Evolutionary conservation across 345 rosid genomes (phyloP).

Genomic region (Moricandia moricandioides): DNA sequence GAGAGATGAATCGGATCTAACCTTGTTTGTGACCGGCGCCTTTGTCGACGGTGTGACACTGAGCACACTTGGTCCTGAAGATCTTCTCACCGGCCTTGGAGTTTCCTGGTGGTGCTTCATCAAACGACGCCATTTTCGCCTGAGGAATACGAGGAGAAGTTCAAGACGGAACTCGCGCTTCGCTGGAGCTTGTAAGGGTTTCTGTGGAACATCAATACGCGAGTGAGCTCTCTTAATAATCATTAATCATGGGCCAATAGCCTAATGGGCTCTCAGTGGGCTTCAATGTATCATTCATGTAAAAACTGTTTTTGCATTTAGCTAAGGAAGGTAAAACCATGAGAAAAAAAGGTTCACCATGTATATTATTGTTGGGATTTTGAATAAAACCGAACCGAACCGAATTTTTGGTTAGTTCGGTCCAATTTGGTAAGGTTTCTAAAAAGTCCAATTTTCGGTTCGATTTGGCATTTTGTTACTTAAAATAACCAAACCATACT

Average conservation of each 20-base stretch:
- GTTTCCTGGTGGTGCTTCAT: constrained; percentile 63
- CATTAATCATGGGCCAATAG: constrained; percentile 1
- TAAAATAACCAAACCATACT: no score
- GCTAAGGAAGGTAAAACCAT: no score
- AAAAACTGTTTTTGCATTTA: no score
- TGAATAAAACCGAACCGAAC: no score
- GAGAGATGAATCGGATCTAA: constrained; percentile 8
- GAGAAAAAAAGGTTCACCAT: no score
- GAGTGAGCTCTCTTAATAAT: neutral
- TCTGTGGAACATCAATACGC: neutral
- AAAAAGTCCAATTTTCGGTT: no score
- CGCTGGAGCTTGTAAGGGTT: constrained; percentile 25
- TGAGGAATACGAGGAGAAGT: neutral
- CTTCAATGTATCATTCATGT: neutral
- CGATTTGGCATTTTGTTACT: no score
- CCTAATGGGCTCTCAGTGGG: constrained; percentile 11
- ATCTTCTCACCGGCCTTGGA: constrained; percentile 62
- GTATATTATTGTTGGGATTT: no score
- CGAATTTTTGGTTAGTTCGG: no score
- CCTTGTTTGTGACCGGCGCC: constrained; percentile 76
- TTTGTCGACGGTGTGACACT: constrained; percentile 66
- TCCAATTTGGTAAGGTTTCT: no score
- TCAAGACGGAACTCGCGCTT: constrained; percentile 18
- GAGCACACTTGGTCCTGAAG: constrained; percentile 68
- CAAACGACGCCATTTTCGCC: constrained; percentile 52